Conservation (phyloP, 345 rosid genomes). For the Pelargonium nanum region DNA sequence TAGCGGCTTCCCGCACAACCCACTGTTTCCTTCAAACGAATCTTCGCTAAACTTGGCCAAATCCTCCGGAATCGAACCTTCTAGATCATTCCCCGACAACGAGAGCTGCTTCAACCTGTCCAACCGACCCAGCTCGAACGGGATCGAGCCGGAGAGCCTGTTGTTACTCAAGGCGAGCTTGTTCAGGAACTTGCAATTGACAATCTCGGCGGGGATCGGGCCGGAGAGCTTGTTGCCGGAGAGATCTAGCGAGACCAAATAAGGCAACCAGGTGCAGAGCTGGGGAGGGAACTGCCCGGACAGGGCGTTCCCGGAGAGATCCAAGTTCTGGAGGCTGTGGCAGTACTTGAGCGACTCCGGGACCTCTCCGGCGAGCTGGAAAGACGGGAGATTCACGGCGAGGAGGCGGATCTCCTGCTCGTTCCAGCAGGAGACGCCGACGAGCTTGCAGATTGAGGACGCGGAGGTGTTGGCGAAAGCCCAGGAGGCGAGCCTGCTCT, state of each 20-base stretch:
- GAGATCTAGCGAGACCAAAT: slow-evolving; percentile 38
- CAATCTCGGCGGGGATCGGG: slow-evolving; percentile 37
- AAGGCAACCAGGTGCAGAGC: slow-evolving; percentile 51
- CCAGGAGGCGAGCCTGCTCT: slow-evolving; percentile 25
- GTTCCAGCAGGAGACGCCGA: slow-evolving; percentile 57
- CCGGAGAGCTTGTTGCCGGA: slow-evolving; percentile 42
- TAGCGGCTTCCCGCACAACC: slow-evolving; percentile 46
- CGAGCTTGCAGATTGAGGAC: slow-evolving; percentile 35
- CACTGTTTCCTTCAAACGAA: slow-evolving; percentile 28
- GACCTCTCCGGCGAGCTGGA: slow-evolving; percentile 36
- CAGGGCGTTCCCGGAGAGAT: slow-evolving; percentile 40
- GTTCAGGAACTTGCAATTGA: slow-evolving; percentile 39
- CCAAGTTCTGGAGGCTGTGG: slow-evolving; percentile 34
- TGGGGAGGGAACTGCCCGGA: slow-evolving; percentile 43
- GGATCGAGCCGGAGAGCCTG: slow-evolving; percentile 42
- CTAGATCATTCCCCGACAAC: slow-evolving; percentile 31
- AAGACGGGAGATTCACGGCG: slow-evolving; percentile 23
- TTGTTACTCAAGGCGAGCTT: slow-evolving; percentile 27
- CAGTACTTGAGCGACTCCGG: slow-evolving; percentile 46
- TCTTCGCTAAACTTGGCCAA: slow-evolving; percentile 23
- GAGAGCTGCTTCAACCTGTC: slow-evolving; percentile 37
- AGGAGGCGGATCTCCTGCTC: slow-evolving; percentile 39
- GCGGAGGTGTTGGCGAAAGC: slow-evolving; percentile 35
- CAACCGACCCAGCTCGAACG: slow-evolving; percentile 33
- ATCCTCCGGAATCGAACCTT: slow-evolving; percentile 42